A percentile compares a stretch with the other conserved stretches of the same genome.
Evolutionary conservation across 169 alveolate species (phyloP).

Genomic region (Plasmodium coatneyi): DNA sequence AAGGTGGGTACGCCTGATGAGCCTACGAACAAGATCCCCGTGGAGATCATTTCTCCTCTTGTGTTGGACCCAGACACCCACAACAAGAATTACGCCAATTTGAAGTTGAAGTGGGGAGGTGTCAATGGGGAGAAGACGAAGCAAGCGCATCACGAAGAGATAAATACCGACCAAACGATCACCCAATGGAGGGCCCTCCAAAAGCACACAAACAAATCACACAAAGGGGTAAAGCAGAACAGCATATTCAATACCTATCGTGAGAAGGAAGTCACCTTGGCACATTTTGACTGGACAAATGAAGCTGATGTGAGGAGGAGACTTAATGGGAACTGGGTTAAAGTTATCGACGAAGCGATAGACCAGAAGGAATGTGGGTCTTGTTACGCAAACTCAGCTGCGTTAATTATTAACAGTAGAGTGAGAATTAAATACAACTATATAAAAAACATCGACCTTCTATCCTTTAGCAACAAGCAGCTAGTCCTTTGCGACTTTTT

Average conservation of each 20-base stretch:
- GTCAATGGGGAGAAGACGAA: not conserved
- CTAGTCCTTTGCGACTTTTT: constrained; percentile 40
- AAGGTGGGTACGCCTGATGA: constrained; percentile 11
- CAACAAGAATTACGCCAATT: constrained; percentile 9
- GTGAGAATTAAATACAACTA: constrained; percentile 58
- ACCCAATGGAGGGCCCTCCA: not conserved
- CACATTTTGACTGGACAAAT: constrained; percentile 62
- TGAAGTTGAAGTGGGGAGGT: not conserved
- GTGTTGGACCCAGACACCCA: constrained; percentile 3
- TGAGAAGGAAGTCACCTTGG: constrained; percentile 12
- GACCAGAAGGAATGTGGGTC: constrained; percentile 72
- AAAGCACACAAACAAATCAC: not conserved
- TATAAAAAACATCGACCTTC: constrained; percentile 40
- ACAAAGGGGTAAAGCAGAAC: constrained; percentile 25
- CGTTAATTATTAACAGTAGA: constrained; percentile 55
- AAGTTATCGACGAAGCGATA: constrained; percentile 55
- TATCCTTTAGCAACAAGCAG: constrained; percentile 53
- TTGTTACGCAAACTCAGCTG: constrained; percentile 69
- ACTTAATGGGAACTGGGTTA: constrained; percentile 21
- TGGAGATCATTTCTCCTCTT: constrained; percentile 30
- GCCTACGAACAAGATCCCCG: constrained; percentile 63
- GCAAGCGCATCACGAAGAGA: not conserved
- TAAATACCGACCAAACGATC: not conserved
- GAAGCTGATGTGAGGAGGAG: constrained; percentile 54
- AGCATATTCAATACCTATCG: constrained; percentile 35